Evolutionary conservation across 1,284 basidiomycete species (phyloP).

Genomic region (Psilocybe mexicana): DNA sequence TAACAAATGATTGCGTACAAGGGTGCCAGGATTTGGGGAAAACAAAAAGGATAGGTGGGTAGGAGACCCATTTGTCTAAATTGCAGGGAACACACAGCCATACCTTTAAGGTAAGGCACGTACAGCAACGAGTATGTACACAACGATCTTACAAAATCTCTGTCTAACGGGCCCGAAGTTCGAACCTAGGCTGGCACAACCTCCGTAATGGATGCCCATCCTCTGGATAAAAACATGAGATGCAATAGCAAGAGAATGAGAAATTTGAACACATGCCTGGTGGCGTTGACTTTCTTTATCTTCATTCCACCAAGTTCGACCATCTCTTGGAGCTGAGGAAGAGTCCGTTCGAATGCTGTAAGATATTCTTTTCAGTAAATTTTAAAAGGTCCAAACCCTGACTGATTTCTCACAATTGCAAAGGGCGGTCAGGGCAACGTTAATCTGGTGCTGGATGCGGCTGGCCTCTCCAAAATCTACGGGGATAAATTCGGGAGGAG

Average conservation of each 20-base stretch:
- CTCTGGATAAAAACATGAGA: constrained; percentile 21
- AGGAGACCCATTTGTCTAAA: not conserved
- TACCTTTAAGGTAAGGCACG: too few relatives aligned
- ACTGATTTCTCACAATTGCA: constrained; percentile 29
- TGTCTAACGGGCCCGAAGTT: not conserved
- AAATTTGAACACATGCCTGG: constrained; percentile 23
- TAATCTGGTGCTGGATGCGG: constrained; percentile 36
- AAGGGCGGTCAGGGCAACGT: constrained; percentile 34
- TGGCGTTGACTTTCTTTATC: constrained; percentile 35
- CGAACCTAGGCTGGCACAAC: constrained; percentile 29
- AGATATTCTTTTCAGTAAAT: not conserved
- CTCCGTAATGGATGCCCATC: constrained; percentile 38
- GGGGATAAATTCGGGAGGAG: constrained; percentile 34
- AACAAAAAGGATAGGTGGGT: too few relatives aligned
- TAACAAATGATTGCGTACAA: too few relatives aligned
- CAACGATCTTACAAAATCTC: not conserved
- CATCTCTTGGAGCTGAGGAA: constrained; percentile 36
- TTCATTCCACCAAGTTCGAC: constrained; percentile 34
- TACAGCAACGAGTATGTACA: not conserved
- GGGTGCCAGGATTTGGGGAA: not conserved
- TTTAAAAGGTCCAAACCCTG: not conserved
- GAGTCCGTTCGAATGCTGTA: constrained; percentile 35
- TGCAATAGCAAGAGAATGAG: not conserved
- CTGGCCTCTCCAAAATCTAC: constrained; percentile 37
- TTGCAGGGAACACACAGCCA: not conserved